Percentiles rank a stretch among this genome's conserved stretches.
These are phyloP conservation scores for Crucibulum laeve DNA, from an alignment of 768 basidiomycete genomes.

Conservation along the genomic window DNA sequence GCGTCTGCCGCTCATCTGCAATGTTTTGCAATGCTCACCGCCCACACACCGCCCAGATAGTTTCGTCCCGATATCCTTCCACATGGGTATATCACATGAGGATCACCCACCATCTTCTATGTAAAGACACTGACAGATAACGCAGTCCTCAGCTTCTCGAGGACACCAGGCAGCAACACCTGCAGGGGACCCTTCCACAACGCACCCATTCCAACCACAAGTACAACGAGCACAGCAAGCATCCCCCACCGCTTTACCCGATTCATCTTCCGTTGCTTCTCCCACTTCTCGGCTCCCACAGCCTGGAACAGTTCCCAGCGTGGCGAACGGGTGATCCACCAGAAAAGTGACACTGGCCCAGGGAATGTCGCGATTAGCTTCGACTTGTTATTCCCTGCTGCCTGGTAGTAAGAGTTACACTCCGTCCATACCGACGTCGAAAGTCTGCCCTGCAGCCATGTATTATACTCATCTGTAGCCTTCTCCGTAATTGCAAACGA, in stretches of 20 bases:
- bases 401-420: constrained; percentile 51
- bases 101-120: no score
- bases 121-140: no score
- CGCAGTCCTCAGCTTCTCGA: not conserved
- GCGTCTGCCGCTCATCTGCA: no score
- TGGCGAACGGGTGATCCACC: constrained; percentile 44
- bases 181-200: constrained; percentile 8
- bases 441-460: constrained; percentile 45
- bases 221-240: constrained; percentile 15
- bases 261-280: constrained; percentile 18
- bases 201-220: constrained; percentile 15
- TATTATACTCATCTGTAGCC: constrained; percentile 46
- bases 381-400: constrained; percentile 27
- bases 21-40: no score
- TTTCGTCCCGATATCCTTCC: no score
- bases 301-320: constrained; percentile 39
- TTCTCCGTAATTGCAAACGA: constrained; percentile 45
- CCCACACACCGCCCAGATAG: no score
- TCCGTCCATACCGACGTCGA: constrained; percentile 46
- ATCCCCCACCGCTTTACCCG: constrained; percentile 16
- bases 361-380: constrained; percentile 50
- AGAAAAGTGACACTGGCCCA: constrained; percentile 45
- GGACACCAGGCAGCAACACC: not conserved
- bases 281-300: constrained; percentile 36
- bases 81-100: no score